These are phyloP conservation scores for Rhynchosporium graminicola DNA, from an alignment of 2,329 filamentous ascomycete genomes.

Conservation along the genomic window DNA sequence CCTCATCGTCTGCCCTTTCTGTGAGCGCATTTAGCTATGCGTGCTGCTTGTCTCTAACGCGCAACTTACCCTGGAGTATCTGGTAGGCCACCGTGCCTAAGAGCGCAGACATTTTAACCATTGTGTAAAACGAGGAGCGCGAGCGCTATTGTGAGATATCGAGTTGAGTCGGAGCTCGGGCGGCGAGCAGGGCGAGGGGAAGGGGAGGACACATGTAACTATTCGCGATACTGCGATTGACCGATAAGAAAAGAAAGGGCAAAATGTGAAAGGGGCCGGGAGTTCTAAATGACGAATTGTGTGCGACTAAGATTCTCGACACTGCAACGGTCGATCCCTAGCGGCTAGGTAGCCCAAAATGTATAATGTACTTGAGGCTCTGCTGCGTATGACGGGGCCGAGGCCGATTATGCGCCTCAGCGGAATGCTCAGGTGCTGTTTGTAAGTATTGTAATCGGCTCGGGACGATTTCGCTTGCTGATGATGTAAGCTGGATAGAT, in stretches of 20 bases:
- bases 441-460: background rate
- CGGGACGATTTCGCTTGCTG: background rate
- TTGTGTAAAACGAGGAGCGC: slow-evolving; percentile 13
- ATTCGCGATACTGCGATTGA: slow-evolving; percentile 16
- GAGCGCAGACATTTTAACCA: slow-evolving; percentile 34
- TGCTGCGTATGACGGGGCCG: background rate
- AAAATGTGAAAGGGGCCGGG: background rate
- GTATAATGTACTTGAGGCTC: slow-evolving; percentile 8
- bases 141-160: slow-evolving; percentile 8
- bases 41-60: background rate
- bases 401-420: background rate
- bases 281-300: slow-evolving; percentile 9
- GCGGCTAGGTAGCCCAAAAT: slow-evolving; percentile 18
- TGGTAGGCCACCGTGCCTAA: slow-evolving; percentile 38
- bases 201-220: slow-evolving; percentile 40
- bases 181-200: slow-evolving; percentile 35
- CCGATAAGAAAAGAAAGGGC: background rate
- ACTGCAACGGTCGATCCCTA: slow-evolving; percentile 3
- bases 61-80: slow-evolving; percentile 41
- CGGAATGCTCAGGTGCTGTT: background rate
- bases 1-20: slow-evolving; percentile 39
- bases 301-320: slow-evolving; percentile 7
- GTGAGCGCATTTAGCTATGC: slow-evolving; percentile 29
- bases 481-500: slow-evolving; percentile 1
- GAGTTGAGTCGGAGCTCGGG: slow-evolving; percentile 35